Evolutionary conservation across 108 stramenopile genomes (phyloP).

Genomic region (Pseudonitzschia delicatissima): DNA sequence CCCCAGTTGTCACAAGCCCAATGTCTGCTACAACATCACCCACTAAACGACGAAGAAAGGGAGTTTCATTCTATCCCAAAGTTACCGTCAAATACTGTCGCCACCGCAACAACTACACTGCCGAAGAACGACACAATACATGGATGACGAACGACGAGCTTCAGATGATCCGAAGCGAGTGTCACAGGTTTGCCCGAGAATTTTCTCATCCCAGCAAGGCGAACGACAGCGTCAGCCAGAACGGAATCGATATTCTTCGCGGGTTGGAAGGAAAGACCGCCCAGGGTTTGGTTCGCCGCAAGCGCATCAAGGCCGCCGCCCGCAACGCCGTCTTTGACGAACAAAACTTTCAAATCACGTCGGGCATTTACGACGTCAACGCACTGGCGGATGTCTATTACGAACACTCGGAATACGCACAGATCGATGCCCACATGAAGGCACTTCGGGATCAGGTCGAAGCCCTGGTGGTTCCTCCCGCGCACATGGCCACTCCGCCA

Average conservation of each 20-base stretch:
- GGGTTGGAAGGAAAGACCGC: slow-evolving; percentile 27
- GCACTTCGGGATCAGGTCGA: background rate
- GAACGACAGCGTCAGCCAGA: background rate
- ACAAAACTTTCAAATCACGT: slow-evolving; percentile 9
- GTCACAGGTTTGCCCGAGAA: background rate
- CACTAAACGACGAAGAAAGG: background rate
- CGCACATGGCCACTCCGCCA: too few species aligned
- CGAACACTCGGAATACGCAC: background rate
- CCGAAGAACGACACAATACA: slow-evolving; percentile 8
- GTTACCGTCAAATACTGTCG: background rate
- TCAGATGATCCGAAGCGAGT: slow-evolving; percentile 6
- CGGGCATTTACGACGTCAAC: slow-evolving; percentile 1
- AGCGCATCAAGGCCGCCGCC: slow-evolving; percentile 8
- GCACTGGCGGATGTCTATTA: slow-evolving; percentile 10
- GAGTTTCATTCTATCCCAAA: slow-evolving; percentile 6
- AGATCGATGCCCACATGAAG: background rate
- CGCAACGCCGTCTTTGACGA: slow-evolving; percentile 22
- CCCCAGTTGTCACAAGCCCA: too few species aligned
- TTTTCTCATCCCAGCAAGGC: background rate
- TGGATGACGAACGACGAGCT: slow-evolving; percentile 24
- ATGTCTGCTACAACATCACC: too few species aligned
- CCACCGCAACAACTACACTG: slow-evolving; percentile 14
- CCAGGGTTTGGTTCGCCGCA: slow-evolving; percentile 5
- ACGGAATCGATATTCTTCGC: slow-evolving; percentile 7
- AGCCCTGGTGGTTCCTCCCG: background rate